Conservation (phyloP, 805 yeast genomes). For the Suhomyces kilbournensis region DNA sequence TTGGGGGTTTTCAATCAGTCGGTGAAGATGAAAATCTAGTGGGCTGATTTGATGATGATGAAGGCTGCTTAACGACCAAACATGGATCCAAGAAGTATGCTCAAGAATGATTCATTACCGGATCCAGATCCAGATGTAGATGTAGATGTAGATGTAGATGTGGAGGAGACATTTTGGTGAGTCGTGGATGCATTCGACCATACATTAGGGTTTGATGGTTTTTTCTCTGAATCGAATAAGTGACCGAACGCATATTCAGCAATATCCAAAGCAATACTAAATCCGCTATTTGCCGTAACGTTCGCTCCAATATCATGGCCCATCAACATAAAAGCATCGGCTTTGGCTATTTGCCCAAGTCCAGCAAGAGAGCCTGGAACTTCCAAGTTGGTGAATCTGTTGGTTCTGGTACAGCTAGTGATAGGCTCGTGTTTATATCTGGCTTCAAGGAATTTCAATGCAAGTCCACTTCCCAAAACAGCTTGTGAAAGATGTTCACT, state of each 20-base stretch:
- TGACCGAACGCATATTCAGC: not conserved
- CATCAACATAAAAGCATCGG: not conserved
- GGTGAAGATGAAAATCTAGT: not conserved
- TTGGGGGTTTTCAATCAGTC: not conserved
- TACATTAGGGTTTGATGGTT: not conserved
- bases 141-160: not conserved
- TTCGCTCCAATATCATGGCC: not conserved
- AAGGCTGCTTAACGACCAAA: not conserved
- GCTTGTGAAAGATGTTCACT: slow-evolving; percentile 26
- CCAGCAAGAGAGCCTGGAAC: not conserved
- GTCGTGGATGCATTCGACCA: not conserved
- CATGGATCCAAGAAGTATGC: not conserved
- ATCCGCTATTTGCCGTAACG: not conserved
- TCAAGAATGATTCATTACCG: too few relatives aligned
- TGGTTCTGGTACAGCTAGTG: not conserved
- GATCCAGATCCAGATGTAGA: not conserved
- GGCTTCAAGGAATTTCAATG: slow-evolving; percentile 17
- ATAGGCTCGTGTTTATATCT: slow-evolving; percentile 4
- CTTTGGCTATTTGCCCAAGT: not conserved
- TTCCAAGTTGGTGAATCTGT: not conserved
- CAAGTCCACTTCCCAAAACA: slow-evolving; percentile 14
- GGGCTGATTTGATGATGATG: not conserved
- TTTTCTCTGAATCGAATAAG: not conserved
- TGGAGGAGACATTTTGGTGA: not conserved
- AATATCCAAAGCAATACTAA: not conserved